phyloP scores from a whole-genome alignment of 495 filamentous ascomycete genomes.

The Talaromyces borbonicus region DNA sequence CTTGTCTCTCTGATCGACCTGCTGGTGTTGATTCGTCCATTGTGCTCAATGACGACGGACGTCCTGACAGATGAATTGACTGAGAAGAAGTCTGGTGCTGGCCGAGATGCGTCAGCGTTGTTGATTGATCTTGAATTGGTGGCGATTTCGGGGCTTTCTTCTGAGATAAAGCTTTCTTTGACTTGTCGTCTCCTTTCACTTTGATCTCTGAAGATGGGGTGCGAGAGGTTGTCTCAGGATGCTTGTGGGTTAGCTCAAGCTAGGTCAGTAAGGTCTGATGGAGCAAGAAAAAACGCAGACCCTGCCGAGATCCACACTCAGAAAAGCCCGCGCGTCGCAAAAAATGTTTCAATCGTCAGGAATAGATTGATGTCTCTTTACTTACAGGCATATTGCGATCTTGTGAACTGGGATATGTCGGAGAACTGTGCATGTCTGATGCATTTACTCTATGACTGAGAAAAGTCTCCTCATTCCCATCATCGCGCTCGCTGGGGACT shows the following conservation, averaged over 20 bases:
- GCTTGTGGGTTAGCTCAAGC: constrained; percentile 2
- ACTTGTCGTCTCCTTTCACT: neutral
- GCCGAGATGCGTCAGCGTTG: neutral
- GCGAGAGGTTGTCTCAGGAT: neutral
- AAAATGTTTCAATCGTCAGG: neutral
- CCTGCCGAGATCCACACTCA: constrained; percentile 5
- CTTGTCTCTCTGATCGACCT: neutral
- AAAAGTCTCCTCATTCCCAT: neutral
- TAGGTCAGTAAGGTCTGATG: constrained; percentile 4
- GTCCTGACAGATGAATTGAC: neutral
- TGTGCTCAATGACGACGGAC: neutral
- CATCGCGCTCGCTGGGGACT: constrained; percentile 7
- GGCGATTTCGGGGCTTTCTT: neutral
- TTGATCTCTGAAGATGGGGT: neutral
- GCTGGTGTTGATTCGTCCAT: neutral
- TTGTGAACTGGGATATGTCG: neutral
- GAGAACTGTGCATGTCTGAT: neutral
- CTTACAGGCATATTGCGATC: neutral
- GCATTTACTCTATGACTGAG: neutral
- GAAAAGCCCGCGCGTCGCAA: constrained; percentile 5
- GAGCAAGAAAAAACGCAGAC: constrained; percentile 1
- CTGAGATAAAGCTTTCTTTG: neutral
- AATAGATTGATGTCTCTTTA: neutral
- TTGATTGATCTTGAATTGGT: neutral
- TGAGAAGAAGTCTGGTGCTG: neutral